These are phyloP conservation scores for Epichloe gansuensis DNA, from an alignment of 2,329 filamentous ascomycete genomes.

Conservation along the genomic window DNA sequence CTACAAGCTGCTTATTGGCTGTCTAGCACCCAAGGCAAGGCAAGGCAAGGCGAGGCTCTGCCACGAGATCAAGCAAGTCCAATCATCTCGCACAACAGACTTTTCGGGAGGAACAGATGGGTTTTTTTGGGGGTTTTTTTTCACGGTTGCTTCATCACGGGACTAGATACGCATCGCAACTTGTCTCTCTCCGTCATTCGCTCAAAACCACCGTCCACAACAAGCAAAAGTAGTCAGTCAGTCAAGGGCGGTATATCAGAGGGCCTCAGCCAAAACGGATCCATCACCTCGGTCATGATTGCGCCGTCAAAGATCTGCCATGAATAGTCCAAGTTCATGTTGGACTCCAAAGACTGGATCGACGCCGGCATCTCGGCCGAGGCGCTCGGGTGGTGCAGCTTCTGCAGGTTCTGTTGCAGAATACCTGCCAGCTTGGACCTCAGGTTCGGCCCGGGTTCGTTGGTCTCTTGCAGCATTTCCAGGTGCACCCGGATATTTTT, in stretches of 20 bases:
- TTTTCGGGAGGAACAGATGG: too few relatives aligned
- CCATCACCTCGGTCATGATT: conserved; percentile 4
- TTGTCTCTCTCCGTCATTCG: too few relatives aligned
- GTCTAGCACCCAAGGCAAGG: too few relatives aligned
- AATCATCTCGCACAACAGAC: too few relatives aligned
- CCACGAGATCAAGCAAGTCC: too few relatives aligned
- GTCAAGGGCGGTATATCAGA: background rate
- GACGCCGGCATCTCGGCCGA: background rate
- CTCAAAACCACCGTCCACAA: too few relatives aligned
- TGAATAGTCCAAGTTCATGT: conserved; percentile 8
- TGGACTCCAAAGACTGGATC: conserved; percentile 6
- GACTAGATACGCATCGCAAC: too few relatives aligned
- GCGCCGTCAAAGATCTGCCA: conserved; percentile 12
- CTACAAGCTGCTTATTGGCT: too few relatives aligned
- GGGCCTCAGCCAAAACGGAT: conserved; percentile 1
- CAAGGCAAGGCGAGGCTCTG: too few relatives aligned
- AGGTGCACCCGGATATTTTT: conserved; percentile 18
- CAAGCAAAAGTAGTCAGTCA: too few relatives aligned
- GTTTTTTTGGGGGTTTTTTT: too few relatives aligned
- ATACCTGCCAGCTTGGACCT: conserved; percentile 6
- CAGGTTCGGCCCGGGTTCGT: conserved; percentile 16
- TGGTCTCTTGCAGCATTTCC: conserved; percentile 15
- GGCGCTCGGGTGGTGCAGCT: conserved; percentile 12
- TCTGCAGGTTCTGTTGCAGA: conserved; percentile 16
- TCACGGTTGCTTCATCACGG: too few relatives aligned